Evolutionary conservation across 352 stramenopile species (phyloP), one percentile per base, ranked within the genome.

Genomic region (Phytophthora hybrid): DNA sequence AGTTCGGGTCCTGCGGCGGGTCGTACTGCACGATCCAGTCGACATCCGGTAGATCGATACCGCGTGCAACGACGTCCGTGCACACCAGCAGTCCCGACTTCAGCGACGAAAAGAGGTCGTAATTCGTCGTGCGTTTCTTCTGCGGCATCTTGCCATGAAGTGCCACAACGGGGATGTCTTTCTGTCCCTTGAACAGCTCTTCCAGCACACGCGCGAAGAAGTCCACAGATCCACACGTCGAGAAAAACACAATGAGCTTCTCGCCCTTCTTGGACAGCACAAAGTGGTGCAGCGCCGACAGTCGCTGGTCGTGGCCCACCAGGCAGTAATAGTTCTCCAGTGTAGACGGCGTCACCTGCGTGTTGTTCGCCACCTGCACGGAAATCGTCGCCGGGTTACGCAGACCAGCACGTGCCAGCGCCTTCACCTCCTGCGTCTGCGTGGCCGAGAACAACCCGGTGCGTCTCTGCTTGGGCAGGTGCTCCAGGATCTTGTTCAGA

Each of bases 11-110:
- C 62, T 98, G 92, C 32, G 95, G 95, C 0, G 96, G 94, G 79
- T 99, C 97, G 77, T 99, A 99, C 82, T 99, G 98, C 55, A 99
- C 92, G 63, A 99, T 99, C 97, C 98, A 99, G 69, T 99, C 92
- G 1, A 99, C 93, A 63, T 99, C 97, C 0, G 97, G 94, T 5
- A 99, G 82, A 80, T 99, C 98, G 39, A 99, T 97, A 29, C 98
- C 98, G 34, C 98, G 88, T 39, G 98, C 98, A 5, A 99, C 98
- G 0, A 99, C 97, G 84, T 99, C 98, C 3, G 98, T 99, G 74
- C 98, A 99, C 39, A 99, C 89, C 9, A 99, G 82, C 9, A 98
- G 87, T 14, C 95, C 96, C 1, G 79, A 66, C 26, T 74, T 69
- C 1, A 92, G 57, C 1, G 62, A 57, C 16, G 87, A 89, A 47